phyloP scores from a whole-genome alignment of 2,329 filamentous ascomycete species.

The Lasiodiplodia hormozganensis region DNA sequence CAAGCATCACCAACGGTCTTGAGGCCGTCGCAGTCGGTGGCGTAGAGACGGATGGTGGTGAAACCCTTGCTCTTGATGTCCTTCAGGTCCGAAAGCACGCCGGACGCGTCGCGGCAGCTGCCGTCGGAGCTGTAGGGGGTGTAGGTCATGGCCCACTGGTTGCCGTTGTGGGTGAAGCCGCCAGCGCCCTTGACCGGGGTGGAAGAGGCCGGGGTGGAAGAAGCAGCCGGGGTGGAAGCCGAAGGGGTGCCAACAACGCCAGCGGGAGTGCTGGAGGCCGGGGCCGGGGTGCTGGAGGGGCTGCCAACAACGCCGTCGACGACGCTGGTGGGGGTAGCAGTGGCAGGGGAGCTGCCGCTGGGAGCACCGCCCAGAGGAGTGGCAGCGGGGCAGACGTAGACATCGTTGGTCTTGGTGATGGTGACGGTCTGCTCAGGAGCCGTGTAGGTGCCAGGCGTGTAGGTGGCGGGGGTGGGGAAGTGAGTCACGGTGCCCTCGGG shows the following conservation, averaged over 20 bases:
- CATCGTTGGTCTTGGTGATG: slow-evolving; percentile 70
- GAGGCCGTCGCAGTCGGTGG: slow-evolving; percentile 86
- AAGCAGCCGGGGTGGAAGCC: slow-evolving; percentile 23
- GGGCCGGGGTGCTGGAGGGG: slow-evolving; percentile 22
- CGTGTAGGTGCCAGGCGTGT: slow-evolving; percentile 75
- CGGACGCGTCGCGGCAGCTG: slow-evolving; percentile 50
- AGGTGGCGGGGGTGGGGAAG: slow-evolving; percentile 70
- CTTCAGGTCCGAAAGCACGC: slow-evolving; percentile 51
- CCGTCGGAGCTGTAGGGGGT: slow-evolving; percentile 54
- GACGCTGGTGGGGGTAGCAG: slow-evolving; percentile 31
- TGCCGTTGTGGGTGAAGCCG: slow-evolving; percentile 50
- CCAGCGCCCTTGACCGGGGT: slow-evolving; percentile 31
- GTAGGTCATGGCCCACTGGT: slow-evolving; percentile 58
- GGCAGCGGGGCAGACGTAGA: slow-evolving; percentile 73
- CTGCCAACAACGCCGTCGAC: slow-evolving; percentile 14
- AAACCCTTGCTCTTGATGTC: slow-evolving; percentile 58
- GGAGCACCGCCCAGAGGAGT: slow-evolving; percentile 27
- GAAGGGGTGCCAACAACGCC: slow-evolving; percentile 10
- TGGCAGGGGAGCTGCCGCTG: slow-evolving; percentile 12
- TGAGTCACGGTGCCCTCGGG: slow-evolving; percentile 53
- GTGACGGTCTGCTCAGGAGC: slow-evolving; percentile 71
- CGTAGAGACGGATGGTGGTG: slow-evolving; percentile 81
- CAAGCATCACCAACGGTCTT: slow-evolving; percentile 75
- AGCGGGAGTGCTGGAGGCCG: slow-evolving; percentile 1
- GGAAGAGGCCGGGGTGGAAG: slow-evolving; percentile 31